Evolutionary conservation across 805 yeast genomes (phyloP).

Genomic region (Candida ficus): DNA sequence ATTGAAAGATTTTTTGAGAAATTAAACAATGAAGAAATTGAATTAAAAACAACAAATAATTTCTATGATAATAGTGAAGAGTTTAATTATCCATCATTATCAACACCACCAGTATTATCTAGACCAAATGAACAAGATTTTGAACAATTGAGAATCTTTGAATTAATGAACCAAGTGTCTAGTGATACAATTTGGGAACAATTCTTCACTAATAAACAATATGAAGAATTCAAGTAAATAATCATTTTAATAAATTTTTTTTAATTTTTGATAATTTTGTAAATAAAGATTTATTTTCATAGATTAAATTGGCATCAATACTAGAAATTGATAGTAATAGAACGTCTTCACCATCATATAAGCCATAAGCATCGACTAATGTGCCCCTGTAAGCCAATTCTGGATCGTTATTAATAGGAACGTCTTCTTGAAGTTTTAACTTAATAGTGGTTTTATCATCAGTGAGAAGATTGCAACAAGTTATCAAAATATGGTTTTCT

Average conservation of each 20-base stretch:
- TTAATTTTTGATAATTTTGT: not conserved
- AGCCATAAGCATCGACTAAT: constrained; percentile 14
- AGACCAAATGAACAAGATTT: constrained; percentile 13
- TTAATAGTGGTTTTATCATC: constrained; percentile 1
- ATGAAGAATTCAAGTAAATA: not conserved
- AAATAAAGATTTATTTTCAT: not conserved
- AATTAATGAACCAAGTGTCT: constrained; percentile 55
- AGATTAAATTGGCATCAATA: not conserved
- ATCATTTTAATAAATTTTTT: not conserved
- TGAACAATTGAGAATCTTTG: constrained; percentile 55
- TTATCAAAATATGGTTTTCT: constrained; percentile 10
- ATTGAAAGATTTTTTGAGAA: constrained; percentile 24
- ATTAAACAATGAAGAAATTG: constrained; percentile 13
- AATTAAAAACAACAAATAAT: constrained; percentile 1
- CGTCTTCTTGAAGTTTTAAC: constrained; percentile 14
- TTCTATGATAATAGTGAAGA: constrained; percentile 2
- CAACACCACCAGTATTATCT: constrained; percentile 18
- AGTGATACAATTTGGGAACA: constrained; percentile 65
- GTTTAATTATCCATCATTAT: constrained; percentile 19
- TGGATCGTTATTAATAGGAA: constrained; percentile 10
- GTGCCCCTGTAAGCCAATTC: constrained; percentile 18
- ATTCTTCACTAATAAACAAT: constrained; percentile 32
- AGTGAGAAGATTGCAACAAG: constrained; percentile 14
- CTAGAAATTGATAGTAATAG: constrained; percentile 9
- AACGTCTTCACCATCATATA: constrained; percentile 14